Conservation (phyloP, 2,329 filamentous ascomycete species). For the Cordyceps fumosorosea region DNA sequence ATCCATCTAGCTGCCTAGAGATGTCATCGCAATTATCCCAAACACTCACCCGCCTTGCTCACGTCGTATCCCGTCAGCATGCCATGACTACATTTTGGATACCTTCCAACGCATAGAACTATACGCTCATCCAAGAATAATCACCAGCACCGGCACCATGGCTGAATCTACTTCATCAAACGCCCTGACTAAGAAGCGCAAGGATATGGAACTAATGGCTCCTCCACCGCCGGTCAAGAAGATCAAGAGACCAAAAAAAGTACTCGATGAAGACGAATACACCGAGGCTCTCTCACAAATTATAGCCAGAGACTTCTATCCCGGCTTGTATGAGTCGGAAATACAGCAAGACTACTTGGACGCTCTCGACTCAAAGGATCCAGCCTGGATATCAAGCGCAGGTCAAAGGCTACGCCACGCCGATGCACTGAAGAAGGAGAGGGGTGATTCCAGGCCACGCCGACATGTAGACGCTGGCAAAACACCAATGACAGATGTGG, state of each 20-base stretch:
- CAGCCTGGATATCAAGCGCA: conserved; percentile 79
- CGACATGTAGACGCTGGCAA: conserved; percentile 28
- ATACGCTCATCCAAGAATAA: not conserved
- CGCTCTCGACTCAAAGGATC: conserved; percentile 79
- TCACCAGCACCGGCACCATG: not conserved
- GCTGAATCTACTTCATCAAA: conserved; percentile 33
- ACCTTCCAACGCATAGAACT: not conserved
- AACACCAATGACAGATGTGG: conserved; percentile 62
- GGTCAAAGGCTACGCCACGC: conserved; percentile 64
- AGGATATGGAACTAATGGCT: conserved; percentile 70
- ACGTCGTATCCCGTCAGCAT: not conserved
- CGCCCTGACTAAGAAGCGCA: conserved; percentile 61
- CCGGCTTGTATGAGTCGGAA: conserved; percentile 77
- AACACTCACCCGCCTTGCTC: not conserved
- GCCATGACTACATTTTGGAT: not conserved
- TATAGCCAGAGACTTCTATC: conserved; percentile 95
- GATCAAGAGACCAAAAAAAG: conserved; percentile 81
- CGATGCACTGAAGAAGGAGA: conserved; percentile 68
- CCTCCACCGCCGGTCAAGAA: conserved; percentile 79
- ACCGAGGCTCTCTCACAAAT: conserved; percentile 86
- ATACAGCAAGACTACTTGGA: conserved; percentile 89
- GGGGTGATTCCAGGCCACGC: conserved; percentile 17
- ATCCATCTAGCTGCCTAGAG: not conserved
- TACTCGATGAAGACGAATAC: conserved; percentile 92
- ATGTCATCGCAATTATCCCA: not conserved